Evolutionary conservation across 2,329 filamentous ascomycete genomes (phyloP), one percentile per base, ranked within the genome.

Genomic region (Colletotrichum tanaceti): DNA sequence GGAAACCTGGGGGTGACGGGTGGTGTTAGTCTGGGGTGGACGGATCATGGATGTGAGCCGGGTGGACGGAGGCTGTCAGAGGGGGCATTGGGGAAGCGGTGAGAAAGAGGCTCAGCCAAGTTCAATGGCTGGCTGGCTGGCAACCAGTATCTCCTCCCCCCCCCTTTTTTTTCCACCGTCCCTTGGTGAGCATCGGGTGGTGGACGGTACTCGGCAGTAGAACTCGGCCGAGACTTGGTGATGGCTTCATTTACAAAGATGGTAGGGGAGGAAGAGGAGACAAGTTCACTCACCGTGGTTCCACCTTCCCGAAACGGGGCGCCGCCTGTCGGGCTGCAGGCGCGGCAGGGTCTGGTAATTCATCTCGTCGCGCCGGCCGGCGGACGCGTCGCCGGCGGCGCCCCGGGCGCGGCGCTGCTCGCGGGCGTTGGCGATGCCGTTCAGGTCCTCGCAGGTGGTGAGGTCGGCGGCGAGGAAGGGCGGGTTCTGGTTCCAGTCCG

Each of bases 361-460:
- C 65, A 72, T 71, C 13, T 70, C 71, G 52, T 68, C 67, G 20
- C 52, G 52, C 24, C 61, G 55, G 22, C 64, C 70, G 28, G 65
- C 62, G 39, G 50, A 55, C 9, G 43, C 55, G n/a, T 73, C 75
- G 49, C 72, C 75, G 65, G 75, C 75, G 64, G 79, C 77, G 72
- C 79, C 75, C 57, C 73, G 72, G 68, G 78, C 76, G 44, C 79
- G 75, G 35, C 81, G 77, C 68, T 80, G 78, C 72, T 83, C 80
- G 24, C 85, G 82, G 22, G 82, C 76, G 75, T 87, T 87, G 71
- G 83, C 79, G 70, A 85, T 84, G 70, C 85, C 85, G 70, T 87
- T 87, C 67, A 87, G 78, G 73, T 87, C 85, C 78, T 86, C 81
- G 72, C 85, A 79, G 47, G 85, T 87, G 32, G 85, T 87, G 57